Percentiles rank a stretch among this genome's conserved stretches.
Evolutionary conservation across 1,139 yeast species (phyloP).

Genomic region (Geotrichum siamense): DNA sequence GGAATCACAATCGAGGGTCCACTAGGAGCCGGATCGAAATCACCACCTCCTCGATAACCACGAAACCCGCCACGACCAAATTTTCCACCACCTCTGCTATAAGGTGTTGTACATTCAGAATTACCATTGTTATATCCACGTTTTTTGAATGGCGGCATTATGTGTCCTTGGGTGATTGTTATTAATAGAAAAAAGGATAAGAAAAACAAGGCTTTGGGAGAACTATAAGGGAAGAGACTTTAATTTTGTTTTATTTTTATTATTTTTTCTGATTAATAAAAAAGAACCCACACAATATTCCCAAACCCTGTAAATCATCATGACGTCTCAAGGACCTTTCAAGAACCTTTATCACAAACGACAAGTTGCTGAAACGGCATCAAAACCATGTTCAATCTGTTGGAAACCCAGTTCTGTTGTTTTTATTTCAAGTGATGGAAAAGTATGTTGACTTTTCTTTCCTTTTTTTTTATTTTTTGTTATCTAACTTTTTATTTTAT

Average conservation of each 20-base stretch:
- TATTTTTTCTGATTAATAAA: no score
- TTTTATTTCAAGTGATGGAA: constrained; percentile 44
- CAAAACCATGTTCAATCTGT: constrained; percentile 59
- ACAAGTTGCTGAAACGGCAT: constrained; percentile 49
- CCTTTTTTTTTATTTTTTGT: no score
- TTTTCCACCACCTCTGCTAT: constrained; percentile 10
- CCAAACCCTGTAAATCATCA: constrained; percentile 14
- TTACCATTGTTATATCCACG: constrained; percentile 9
- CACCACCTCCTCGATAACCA: constrained; percentile 7
- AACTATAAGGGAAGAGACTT: no score
- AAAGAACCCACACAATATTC: no score
- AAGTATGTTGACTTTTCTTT: constrained; percentile 20
- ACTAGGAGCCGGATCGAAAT: constrained; percentile 4
- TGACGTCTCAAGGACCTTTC: constrained; percentile 32
- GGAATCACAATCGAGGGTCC: constrained; percentile 16
- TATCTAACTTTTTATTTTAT: neutral
- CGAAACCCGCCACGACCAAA: constrained; percentile 10
- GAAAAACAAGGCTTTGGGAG: no score
- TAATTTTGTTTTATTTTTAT: no score
- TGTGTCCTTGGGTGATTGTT: no score
- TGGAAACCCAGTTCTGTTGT: constrained; percentile 59
- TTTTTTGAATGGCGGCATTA: constrained; percentile 16
- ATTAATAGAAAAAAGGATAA: no score
- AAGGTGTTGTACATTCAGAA: constrained; percentile 8
- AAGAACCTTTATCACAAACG: constrained; percentile 49